Base-by-base conservation (phyloP, 208 protist species). In the Leishmania gerbilli region DNA sequence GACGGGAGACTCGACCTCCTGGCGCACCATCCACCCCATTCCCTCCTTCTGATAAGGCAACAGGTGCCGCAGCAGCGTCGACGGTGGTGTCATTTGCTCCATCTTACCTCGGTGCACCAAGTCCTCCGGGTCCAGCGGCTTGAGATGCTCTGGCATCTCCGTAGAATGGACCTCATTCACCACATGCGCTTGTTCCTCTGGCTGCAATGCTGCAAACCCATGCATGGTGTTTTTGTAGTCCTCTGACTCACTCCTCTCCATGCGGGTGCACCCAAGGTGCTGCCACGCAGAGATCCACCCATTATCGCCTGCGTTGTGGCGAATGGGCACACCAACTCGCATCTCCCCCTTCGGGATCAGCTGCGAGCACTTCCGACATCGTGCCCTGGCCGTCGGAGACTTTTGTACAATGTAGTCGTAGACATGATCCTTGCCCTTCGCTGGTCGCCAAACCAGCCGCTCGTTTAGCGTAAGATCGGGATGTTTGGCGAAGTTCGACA, bases 221-320 rank as follows among this genome's bases (percentile, higher is more conserved):
- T 87, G 77, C 77, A 97, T 84, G 27, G 89, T 76, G 27, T 3
- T 67, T 4, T 81, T 11, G 42, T 86, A 84, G 47, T 89, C 65
- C 1, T 82, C 17, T 19, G 84, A 84, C 40, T 88, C 75, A 17
- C 71, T 45, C 24, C 89, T 79, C 4, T 93, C 88, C 1, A 92
- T 84, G 19, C 92, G 84, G 15, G 93, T 96, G 82, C 93, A 97
- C 2, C 82, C 83, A 40, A 97, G 58, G 72, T 97, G 96, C 76
- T 98, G 96, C 92, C 94, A 97, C 6, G 93, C 93, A 49, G 93
- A 95, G 82, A 97, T 98, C 87, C 92, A 95, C 19, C 96, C 94
- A 69, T 96, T 91, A 45, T 96, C 91, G 19, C 96, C 94, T 42
- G 86, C 81, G n/a, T 79, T 80, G 84, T 97, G 92, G 47, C 88